Conservation (phyloP, 1,139 yeast species). For the Torulaspora globosa region DNA sequence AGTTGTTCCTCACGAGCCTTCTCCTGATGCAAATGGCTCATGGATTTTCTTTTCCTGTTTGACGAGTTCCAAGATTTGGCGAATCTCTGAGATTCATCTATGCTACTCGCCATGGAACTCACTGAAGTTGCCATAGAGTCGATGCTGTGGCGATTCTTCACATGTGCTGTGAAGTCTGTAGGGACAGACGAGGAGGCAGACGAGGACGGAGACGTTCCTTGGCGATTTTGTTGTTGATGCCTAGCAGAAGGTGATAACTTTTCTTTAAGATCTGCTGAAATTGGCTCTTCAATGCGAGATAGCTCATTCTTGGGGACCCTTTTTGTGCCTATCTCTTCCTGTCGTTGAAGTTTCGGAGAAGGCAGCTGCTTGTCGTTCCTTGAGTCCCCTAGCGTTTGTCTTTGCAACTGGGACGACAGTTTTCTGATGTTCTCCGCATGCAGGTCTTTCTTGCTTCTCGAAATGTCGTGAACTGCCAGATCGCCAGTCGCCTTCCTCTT, state of each 20-base stretch:
- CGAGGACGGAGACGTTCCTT: conserved; percentile 24
- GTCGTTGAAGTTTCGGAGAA: not conserved
- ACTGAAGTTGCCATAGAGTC: conserved; percentile 36
- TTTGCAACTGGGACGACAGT: conserved; percentile 30
- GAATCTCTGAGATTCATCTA: conserved; percentile 35
- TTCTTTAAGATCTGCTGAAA: not conserved
- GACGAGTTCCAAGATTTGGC: conserved; percentile 38
- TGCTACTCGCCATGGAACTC: conserved; percentile 33
- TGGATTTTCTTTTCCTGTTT: conserved; percentile 34
- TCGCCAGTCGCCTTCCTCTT: conserved; percentile 11
- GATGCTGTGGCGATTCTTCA: conserved; percentile 28
- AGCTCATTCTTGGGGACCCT: conserved; percentile 6
- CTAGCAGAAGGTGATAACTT: conserved; percentile 5
- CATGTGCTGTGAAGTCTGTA: conserved; percentile 32
- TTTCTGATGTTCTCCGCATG: conserved; percentile 30
- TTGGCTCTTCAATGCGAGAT: not conserved
- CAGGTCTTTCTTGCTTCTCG: conserved; percentile 10
- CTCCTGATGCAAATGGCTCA: conserved; percentile 23
- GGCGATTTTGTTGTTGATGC: conserved; percentile 1
- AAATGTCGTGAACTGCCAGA: not conserved
- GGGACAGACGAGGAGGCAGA: conserved; percentile 33
- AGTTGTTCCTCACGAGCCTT: not conserved
- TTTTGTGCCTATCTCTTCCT: not conserved
- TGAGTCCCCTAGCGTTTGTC: conserved; percentile 8
- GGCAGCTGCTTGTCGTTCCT: conserved; percentile 10